Conservation (phyloP, 2,329 filamentous ascomycete genomes). For the Aspergillus niger region DNA sequence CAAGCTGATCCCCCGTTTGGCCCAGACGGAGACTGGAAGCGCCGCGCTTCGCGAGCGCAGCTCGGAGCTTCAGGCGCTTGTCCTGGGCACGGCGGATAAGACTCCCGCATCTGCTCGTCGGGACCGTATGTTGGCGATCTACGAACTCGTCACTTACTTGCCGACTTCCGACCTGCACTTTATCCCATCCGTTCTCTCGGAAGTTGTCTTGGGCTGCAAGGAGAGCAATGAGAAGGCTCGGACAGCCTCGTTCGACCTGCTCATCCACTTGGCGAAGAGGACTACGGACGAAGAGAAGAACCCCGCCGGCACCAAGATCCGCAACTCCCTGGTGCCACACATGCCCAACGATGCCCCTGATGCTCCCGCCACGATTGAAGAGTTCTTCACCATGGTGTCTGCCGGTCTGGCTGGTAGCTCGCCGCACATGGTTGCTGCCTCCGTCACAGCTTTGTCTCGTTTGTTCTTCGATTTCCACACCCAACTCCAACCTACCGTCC, state of each 20-base stretch:
- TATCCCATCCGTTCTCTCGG: slow-evolving; percentile 85
- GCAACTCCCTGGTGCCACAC: slow-evolving; percentile 82
- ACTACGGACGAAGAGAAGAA: slow-evolving; percentile 66
- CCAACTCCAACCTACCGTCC: slow-evolving; percentile 66
- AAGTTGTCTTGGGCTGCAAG: slow-evolving; percentile 95
- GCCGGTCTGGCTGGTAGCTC: slow-evolving; percentile 90
- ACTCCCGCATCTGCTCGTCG: slow-evolving; percentile 82
- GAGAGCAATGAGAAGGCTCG: slow-evolving; percentile 96
- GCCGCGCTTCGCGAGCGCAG: slow-evolving; percentile 75
- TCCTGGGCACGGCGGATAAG: slow-evolving; percentile 78
- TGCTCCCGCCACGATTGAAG: slow-evolving; percentile 80
- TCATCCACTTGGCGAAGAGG: slow-evolving; percentile 83
- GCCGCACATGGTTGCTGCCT: slow-evolving; percentile 95
- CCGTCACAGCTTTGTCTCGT: slow-evolving; percentile 92
- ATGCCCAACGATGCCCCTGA: slow-evolving; percentile 80
- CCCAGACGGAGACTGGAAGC: slow-evolving; percentile 75
- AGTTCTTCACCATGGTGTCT: slow-evolving; percentile 98
- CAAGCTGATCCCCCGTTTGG: slow-evolving; percentile 90
- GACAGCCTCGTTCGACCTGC: slow-evolving; percentile 83
- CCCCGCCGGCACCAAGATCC: slow-evolving; percentile 68
- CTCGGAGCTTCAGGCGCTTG: slow-evolving; percentile 75
- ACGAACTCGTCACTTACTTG: slow-evolving; percentile 76
- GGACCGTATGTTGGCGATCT: slow-evolving; percentile 81
- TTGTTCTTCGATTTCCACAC: slow-evolving; percentile 88
- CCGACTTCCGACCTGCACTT: slow-evolving; percentile 82